phyloP scores from a whole-genome alignment of 1,139 yeast genomes.

The Yamadazyma triangularis region DNA sequence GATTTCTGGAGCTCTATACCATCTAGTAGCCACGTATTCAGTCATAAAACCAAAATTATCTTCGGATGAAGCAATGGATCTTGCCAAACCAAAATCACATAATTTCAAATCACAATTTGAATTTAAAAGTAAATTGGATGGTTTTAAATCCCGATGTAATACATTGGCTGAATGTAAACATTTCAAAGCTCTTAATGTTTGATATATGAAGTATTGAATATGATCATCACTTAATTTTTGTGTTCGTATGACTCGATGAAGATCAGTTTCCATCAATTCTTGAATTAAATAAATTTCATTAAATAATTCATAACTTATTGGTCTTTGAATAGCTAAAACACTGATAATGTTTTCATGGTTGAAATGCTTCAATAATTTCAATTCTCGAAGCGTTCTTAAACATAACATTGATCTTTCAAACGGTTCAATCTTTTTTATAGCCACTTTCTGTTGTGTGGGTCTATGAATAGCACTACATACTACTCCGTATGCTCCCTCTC shows the following conservation, averaged over 20 bases:
- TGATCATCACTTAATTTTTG: conserved; percentile 88
- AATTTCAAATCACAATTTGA: conserved; percentile 92
- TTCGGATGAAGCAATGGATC: conserved; percentile 40
- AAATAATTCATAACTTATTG: conserved; percentile 68
- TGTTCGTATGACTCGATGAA: conserved; percentile 84
- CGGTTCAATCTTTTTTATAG: conserved; percentile 92
- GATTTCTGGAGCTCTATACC: conserved; percentile 97
- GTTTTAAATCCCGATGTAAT: conserved; percentile 89
- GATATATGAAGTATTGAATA: conserved; percentile 89
- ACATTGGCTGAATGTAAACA: conserved; percentile 90
- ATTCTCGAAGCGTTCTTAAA: conserved; percentile 82
- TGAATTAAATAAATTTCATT: conserved; percentile 89
- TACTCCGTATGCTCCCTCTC: conserved; percentile 98
- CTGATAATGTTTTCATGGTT: conserved; percentile 88
- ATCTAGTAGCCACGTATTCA: conserved; percentile 94
- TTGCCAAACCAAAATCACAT: conserved; percentile 92
- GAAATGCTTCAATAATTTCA: conserved; percentile 83
- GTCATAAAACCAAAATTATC: conserved; percentile 54
- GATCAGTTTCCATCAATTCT: conserved; percentile 94
- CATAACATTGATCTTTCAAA: conserved; percentile 92
- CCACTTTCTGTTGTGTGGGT: conserved; percentile 87
- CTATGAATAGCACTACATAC: conserved; percentile 90
- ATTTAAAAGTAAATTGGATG: conserved; percentile 79
- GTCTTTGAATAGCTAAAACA: conserved; percentile 87
- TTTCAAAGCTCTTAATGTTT: conserved; percentile 83